phyloP scores from a whole-genome alignment of 2,329 filamentous ascomycete genomes.

The Monilinia fructigena region DNA sequence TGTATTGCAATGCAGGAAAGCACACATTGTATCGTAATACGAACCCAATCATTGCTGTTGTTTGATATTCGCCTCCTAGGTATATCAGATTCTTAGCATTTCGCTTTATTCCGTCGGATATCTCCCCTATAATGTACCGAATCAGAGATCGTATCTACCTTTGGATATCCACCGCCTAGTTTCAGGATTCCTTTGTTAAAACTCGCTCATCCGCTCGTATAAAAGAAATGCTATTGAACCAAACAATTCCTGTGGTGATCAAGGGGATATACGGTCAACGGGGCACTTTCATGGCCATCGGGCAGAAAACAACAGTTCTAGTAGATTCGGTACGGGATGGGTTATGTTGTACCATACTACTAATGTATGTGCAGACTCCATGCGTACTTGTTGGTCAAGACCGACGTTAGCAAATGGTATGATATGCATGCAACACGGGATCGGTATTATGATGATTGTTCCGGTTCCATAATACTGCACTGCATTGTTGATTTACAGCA shows the following conservation, averaged over 20 bases:
- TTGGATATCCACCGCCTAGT: not conserved
- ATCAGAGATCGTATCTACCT: not conserved
- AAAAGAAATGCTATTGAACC: no score
- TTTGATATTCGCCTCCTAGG: not conserved
- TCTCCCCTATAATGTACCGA: not conserved
- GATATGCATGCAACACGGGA: not conserved
- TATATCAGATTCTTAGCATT: not conserved
- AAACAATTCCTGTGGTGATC: no score
- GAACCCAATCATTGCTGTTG: slow-evolving; percentile 1
- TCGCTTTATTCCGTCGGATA: slow-evolving; percentile 16
- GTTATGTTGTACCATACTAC: not conserved
- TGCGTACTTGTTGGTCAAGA: slow-evolving; percentile 1
- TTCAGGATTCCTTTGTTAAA: not conserved
- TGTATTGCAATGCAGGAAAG: slow-evolving; percentile 5
- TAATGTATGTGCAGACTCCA: not conserved
- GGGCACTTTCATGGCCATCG: no score
- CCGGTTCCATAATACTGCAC: no score
- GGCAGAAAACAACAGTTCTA: not conserved
- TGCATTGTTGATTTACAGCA: slow-evolving; percentile 5
- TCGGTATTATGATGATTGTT: not conserved
- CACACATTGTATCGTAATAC: not conserved
- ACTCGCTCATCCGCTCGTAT: no score
- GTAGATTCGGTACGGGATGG: not conserved
- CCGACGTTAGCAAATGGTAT: not conserved
- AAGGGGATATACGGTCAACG: no score